These are phyloP conservation scores for Trichoderma reesei DNA, from an alignment of 495 filamentous ascomycete species.

Conservation along the genomic window DNA sequence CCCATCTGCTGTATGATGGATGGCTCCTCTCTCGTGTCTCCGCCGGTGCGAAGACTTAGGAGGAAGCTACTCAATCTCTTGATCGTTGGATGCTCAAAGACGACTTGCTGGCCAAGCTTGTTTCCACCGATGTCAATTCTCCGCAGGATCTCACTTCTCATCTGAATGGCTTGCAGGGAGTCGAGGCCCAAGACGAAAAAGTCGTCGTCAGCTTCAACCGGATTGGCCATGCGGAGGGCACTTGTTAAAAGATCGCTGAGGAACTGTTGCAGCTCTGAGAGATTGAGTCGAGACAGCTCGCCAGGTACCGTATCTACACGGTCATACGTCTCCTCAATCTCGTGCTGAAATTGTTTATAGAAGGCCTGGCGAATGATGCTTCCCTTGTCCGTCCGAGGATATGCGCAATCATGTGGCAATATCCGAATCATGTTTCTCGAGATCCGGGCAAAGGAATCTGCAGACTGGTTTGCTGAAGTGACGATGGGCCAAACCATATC, in stretches of 20 bases:
- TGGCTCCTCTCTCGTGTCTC: not conserved
- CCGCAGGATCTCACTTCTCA: slow-evolving; percentile 1
- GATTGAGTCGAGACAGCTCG: not conserved
- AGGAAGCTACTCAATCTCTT: not conserved
- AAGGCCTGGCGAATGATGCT: slow-evolving; percentile 45
- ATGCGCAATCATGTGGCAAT: slow-evolving; percentile 27
- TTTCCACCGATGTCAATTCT: not conserved
- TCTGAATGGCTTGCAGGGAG: slow-evolving; percentile 42
- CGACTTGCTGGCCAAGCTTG: not conserved
- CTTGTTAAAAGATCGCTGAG: not conserved
- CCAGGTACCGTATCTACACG: slow-evolving; percentile 22
- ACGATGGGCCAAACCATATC: slow-evolving; percentile 39
- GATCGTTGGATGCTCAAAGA: not conserved
- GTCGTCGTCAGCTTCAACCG: slow-evolving; percentile 24
- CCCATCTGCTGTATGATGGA: not conserved
- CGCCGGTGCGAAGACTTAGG: not conserved
- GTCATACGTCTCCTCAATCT: slow-evolving; percentile 38
- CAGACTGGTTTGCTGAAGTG: slow-evolving; percentile 37
- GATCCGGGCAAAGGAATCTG: slow-evolving; percentile 46
- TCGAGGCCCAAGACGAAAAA: slow-evolving; percentile 48
- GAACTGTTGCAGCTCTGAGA: not conserved
- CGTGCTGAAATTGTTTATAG: slow-evolving; percentile 32
- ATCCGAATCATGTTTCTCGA: slow-evolving; percentile 39
- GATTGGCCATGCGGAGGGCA: too few relatives aligned
- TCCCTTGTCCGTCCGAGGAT: slow-evolving; percentile 46